phyloP scores from a whole-genome alignment of 2,329 filamentous ascomycete genomes.

The Botrytis cinerea region DNA sequence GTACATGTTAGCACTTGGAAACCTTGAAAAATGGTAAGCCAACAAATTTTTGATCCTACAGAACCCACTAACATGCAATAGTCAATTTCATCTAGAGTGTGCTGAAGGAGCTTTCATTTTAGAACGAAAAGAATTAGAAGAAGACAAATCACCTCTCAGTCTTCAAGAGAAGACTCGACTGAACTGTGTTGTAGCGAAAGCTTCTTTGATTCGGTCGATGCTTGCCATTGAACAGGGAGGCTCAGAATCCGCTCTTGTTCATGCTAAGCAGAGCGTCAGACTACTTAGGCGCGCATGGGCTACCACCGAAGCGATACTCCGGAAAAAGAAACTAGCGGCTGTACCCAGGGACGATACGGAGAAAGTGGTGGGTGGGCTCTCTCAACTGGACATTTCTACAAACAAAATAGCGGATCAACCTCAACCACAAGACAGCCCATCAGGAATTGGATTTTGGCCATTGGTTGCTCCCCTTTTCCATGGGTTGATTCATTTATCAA shows the following conservation, averaged over 20 bases:
- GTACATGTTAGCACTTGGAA: constrained; percentile 68
- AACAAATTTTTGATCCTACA: constrained; percentile 32
- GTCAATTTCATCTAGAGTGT: constrained; percentile 38
- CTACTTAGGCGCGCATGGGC: constrained; percentile 46
- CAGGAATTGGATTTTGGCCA: constrained; percentile 75
- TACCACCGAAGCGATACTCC: constrained; percentile 39
- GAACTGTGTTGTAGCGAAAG: constrained; percentile 43
- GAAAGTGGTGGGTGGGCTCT: constrained; percentile 39
- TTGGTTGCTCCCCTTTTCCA: constrained; percentile 73
- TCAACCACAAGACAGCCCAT: constrained; percentile 40
- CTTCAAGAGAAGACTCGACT: constrained; percentile 34
- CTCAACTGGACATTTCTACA: constrained; percentile 42
- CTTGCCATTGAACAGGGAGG: constrained; percentile 49
- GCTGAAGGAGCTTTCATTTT: constrained; percentile 36
- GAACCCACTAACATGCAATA: constrained; percentile 30
- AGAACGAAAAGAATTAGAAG: constrained; percentile 31
- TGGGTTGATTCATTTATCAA: constrained; percentile 71
- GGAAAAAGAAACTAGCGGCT: constrained; percentile 20
- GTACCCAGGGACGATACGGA: constrained; percentile 32
- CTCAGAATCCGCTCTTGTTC: constrained; percentile 57
- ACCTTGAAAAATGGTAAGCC: constrained; percentile 59
- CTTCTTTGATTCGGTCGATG: constrained; percentile 42
- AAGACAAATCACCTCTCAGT: constrained; percentile 26
- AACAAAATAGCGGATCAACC: constrained; percentile 47
- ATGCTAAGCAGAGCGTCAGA: constrained; percentile 60